Evolutionary conservation across 441 rosid genomes (phyloP), one percentile per base, ranked within the genome.

Genomic region (Mallotus repandus): DNA sequence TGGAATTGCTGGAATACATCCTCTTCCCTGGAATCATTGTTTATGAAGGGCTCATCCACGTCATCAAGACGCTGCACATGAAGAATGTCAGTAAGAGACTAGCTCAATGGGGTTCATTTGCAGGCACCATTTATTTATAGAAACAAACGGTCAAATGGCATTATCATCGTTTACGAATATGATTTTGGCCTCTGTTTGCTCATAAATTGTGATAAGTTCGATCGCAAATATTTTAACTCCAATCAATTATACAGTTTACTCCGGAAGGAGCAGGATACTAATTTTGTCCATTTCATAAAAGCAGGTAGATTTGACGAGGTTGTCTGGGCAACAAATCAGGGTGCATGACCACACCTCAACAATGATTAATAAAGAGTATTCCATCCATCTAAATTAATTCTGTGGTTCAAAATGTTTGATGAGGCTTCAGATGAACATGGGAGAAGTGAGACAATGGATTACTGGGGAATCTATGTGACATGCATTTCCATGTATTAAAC

Each of bases 21-120:
- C 73, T 76, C 97, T 63, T 78, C 87, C 76, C 70, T 66, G 32
- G 78, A 78, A 69, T 79, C 80, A 43, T 76, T 69, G 57, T 80
- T 79, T 70, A 77, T 70, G 70, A 71, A 74, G 52, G 82, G 61
- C 58, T 89, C 97, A 9, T 87, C 90, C 21, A 89, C 68, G 49
- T 70, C 82, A 74, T 95, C 99, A 22, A 95, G 88, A 61, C 86
- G 84, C 99, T 92, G 94, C 77, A 75, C 63, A 77, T 62, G 75
- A 21, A 79, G 49, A 77, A 69, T 52, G 4, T 64, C 41, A 49
- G 4, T 14, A 18, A 63, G 21, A 56, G 43, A 81, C 80, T 54
- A 74, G 75, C 43, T 22, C 48, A 13, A 64, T 38, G 41, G 12
- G 54, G 63, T 29, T 8, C 38, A 29, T 48, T 14, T 41, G 55